Conservation (phyloP, 164 flowering plant species). For the Euptelea pleiosperma region DNA sequence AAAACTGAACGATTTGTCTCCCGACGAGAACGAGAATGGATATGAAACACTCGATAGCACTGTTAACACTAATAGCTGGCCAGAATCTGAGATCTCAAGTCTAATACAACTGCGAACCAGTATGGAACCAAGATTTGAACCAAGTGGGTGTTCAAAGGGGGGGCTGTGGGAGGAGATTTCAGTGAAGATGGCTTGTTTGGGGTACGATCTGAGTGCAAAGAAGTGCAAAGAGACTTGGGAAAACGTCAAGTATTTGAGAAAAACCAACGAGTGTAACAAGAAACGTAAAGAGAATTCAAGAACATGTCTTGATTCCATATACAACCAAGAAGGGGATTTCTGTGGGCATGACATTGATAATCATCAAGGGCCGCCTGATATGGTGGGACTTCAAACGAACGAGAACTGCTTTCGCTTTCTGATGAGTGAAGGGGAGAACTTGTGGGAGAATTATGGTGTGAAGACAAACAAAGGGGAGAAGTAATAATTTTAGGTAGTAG, state of each 20-base stretch:
- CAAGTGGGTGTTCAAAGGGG: conserved; percentile 31
- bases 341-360: conserved; percentile 19
- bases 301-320: conserved; percentile 21
- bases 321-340: too few species aligned
- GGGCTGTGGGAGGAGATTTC: conserved; percentile 66
- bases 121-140: conserved; percentile 47
- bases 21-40: conserved; percentile 28
- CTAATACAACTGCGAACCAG: conserved; percentile 43
- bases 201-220: conserved; percentile 41
- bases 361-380: conserved; percentile 20
- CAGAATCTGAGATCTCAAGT: conserved; percentile 42
- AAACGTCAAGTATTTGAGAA: conserved; percentile 28
- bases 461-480: conserved; percentile 45
- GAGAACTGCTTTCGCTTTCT: conserved; percentile 57
- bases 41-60: conserved; percentile 22
- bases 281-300: conserved; percentile 50
- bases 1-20: conserved; percentile 24
- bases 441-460: conserved; percentile 60
- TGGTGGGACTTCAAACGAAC: conserved; percentile 8
- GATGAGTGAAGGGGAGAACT: conserved; percentile 45
- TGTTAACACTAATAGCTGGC: conserved; percentile 29
- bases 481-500: conserved; percentile 14
- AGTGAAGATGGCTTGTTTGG: conserved; percentile 51
- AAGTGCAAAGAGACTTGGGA: conserved; percentile 68
- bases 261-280: conserved; percentile 35